phyloP scores from a whole-genome alignment of 176 grass and related monocot genomes.

The Puccinellia tenuiflora region DNA sequence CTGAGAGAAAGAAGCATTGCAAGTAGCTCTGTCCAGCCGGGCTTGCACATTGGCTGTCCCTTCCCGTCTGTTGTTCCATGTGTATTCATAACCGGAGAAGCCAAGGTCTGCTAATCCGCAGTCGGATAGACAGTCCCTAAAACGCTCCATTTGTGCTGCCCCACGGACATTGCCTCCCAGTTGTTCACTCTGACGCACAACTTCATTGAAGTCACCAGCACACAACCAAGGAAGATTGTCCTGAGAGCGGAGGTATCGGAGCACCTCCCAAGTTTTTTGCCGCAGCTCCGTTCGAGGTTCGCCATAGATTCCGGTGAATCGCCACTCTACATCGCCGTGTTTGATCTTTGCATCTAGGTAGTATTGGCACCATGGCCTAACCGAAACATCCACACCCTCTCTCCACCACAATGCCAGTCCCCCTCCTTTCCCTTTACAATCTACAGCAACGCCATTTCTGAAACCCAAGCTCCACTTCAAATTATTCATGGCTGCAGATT shows the following conservation, averaged over 20 bases:
- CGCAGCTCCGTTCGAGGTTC: too few relatives aligned
- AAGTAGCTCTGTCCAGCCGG: background rate
- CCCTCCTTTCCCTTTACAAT: background rate
- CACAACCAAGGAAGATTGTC: background rate
- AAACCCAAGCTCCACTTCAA: background rate
- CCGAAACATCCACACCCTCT: background rate
- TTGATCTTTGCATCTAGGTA: background rate
- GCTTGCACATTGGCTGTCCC: fast-evolving
- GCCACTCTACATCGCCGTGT: fast-evolving
- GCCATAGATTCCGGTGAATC: background rate
- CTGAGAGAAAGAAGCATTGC: background rate
- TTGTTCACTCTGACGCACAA: background rate
- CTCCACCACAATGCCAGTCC: background rate
- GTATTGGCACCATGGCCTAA: background rate
- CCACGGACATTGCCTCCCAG: background rate
- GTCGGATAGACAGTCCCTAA: background rate
- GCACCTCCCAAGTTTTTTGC: background rate
- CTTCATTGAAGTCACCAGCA: too few relatives aligned
- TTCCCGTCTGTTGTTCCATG: background rate
- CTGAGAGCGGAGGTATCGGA: background rate
- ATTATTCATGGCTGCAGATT: fast-evolving
- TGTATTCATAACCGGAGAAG: background rate
- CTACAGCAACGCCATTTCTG: background rate
- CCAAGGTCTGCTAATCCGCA: background rate
- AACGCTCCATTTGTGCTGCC: background rate